Conservation (phyloP, 441 rosid species). For the Daphne laureola region DNA sequence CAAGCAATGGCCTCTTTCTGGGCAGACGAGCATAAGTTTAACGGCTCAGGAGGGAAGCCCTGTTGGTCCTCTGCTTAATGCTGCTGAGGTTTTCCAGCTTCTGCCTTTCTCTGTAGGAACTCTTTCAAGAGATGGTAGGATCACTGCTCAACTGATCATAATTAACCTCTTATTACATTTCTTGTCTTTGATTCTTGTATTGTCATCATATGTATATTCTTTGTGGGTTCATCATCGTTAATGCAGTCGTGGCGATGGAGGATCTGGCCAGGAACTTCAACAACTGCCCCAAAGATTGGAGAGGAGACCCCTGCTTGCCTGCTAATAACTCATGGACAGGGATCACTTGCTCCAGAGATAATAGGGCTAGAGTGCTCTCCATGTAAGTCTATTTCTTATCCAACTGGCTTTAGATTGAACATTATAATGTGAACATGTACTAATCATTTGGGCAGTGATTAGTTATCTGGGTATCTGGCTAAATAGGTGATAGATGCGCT, state of each 20-base stretch:
- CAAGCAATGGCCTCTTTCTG: slow-evolving; percentile 66
- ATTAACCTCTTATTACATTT: neutral
- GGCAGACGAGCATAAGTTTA: slow-evolving; percentile 50
- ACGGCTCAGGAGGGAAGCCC: slow-evolving; percentile 33
- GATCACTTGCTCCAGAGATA: slow-evolving; percentile 50
- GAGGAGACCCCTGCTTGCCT: slow-evolving; percentile 90
- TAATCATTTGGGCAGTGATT: neutral
- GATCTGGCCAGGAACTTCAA: slow-evolving; percentile 46
- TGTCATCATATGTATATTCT: neutral
- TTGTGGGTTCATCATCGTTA: slow-evolving; percentile 5
- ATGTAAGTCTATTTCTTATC: slow-evolving; percentile 42
- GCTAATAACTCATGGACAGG: slow-evolving; percentile 83
- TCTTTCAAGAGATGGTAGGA: slow-evolving; percentile 58
- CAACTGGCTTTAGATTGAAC: neutral
- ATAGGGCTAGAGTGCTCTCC: slow-evolving; percentile 39
- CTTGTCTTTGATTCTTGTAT: neutral
- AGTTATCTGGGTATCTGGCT: neutral
- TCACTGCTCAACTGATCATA: neutral
- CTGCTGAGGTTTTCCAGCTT: slow-evolving; percentile 72
- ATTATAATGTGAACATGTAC: neutral
- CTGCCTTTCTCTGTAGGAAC: slow-evolving; percentile 63
- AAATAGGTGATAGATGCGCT: too few species aligned
- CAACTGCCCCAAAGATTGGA: slow-evolving; percentile 79
- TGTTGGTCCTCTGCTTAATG: slow-evolving; percentile 66
- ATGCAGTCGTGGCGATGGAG: slow-evolving; percentile 54